Evolutionary conservation across 2,329 filamentous ascomycete genomes (phyloP), one percentile per base, ranked within the genome.

Genomic region (Penicillium sp.): DNA sequence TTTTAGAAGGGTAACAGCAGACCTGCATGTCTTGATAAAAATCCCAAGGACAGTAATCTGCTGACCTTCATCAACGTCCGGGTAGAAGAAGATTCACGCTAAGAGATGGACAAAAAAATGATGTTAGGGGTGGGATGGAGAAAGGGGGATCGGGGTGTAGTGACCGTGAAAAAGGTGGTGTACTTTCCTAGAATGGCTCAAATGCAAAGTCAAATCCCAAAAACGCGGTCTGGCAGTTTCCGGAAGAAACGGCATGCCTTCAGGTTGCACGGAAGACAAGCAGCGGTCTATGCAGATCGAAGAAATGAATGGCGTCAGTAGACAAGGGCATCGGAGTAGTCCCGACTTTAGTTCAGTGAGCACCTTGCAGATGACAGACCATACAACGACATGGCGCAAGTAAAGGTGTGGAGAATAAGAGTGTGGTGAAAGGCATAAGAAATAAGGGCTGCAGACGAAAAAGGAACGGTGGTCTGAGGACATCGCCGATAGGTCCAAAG

Each of bases 241-340:
- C 17, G n/a, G 32, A 29, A 43, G 33, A 34, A 26, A 50, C 35
- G 41, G 31, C 37, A 50, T 45, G 31, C 7, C n/a, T 32, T 32
- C 33, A 40, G 28, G 52, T 57, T 42, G 51, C 43, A 58, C 58
- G 50, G 52, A 56, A 47, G 43, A 56, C 56, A 61, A 58, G 56
- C 56, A 49, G 57, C 54, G 56, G 56, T 52, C 53, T 52, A 55
- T 54, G 57, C 54, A 41, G 54, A 60, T 55, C 52, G 46, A 57
- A 48, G 12, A 39, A 26, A 17, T 35, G 8, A 24, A 48, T 51
- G 49, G 54, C 53, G 43, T 34, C 39, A 28, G 19, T 43, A 44
- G 43, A 42, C 10, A 35, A 49, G 17, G 41, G 38, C 9, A 45
- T 19, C 22, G 31, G 34, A 28, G 24, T 34, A 37, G 42, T 49